Evolutionary conservation across 1,139 yeast species (phyloP).

Genomic region (Yamadazyma membranifaciens): DNA sequence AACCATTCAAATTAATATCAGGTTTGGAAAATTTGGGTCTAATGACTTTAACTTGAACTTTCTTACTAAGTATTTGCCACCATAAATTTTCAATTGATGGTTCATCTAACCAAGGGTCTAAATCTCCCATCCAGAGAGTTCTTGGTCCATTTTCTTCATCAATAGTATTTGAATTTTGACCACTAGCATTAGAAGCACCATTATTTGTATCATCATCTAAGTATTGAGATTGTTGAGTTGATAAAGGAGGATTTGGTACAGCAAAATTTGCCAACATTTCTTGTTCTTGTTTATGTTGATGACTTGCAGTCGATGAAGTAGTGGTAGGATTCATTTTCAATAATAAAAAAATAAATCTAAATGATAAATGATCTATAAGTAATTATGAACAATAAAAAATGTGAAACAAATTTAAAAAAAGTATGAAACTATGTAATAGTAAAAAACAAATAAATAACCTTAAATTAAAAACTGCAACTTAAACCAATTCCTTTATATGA

Average conservation of each 20-base stretch:
- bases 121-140: slow-evolving; percentile 78
- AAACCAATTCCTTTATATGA: slow-evolving; percentile 1
- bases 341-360: not conserved
- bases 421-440: not conserved
- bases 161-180: not conserved
- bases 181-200: too few relatives aligned
- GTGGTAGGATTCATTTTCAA: slow-evolving; percentile 10
- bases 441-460: not conserved
- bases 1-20: slow-evolving; percentile 26
- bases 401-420: too few relatives aligned
- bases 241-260: slow-evolving; percentile 44
- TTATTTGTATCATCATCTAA: slow-evolving; percentile 8
- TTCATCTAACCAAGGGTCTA: slow-evolving; percentile 75
- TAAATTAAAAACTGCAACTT: not conserved
- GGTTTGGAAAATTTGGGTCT: slow-evolving; percentile 38
- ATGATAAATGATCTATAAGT: too few relatives aligned
- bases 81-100: slow-evolving; percentile 56
- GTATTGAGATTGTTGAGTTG: slow-evolving; percentile 24
- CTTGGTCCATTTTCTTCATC: slow-evolving; percentile 37
- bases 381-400: too few relatives aligned
- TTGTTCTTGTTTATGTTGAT: slow-evolving; percentile 47
- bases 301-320: slow-evolving; percentile 39
- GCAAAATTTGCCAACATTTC: slow-evolving; percentile 40
- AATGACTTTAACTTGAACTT: slow-evolving; percentile 52
- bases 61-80: slow-evolving; percentile 46